Percentiles rank a stretch among this genome's conserved stretches.
These are phyloP conservation scores for Ustilago crameri DNA, from an alignment of 1,284 basidiomycete species.

Conservation along the genomic window DNA sequence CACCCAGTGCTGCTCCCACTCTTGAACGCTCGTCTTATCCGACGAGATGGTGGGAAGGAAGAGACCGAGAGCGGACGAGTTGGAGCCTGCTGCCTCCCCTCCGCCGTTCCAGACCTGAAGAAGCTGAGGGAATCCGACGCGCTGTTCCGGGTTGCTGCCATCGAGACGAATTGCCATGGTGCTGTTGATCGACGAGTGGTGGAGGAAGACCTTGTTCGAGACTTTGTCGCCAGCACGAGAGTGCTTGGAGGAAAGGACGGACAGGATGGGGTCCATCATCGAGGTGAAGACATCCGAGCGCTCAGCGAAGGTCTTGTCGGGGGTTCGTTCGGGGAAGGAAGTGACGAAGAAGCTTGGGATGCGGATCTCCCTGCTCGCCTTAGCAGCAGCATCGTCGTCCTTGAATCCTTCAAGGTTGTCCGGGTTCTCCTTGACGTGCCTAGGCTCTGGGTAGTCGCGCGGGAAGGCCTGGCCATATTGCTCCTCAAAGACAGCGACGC, in stretches of 20 bases:
- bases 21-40: slow-evolving; percentile 25
- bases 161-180: slow-evolving; percentile 35
- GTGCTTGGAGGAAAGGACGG: slow-evolving; percentile 7
- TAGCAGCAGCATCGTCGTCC: slow-evolving; percentile 23
- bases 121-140: slow-evolving; percentile 45
- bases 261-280: slow-evolving; percentile 28
- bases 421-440: slow-evolving; percentile 26
- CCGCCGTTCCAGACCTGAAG: slow-evolving; percentile 46
- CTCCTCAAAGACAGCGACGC: slow-evolving; percentile 44
- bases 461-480: slow-evolving; percentile 40
- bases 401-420: slow-evolving; percentile 28
- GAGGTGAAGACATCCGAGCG: slow-evolving; percentile 27
- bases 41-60: slow-evolving; percentile 23
- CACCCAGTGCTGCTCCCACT: slow-evolving; percentile 60
- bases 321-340: slow-evolving; percentile 33
- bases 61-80: slow-evolving; percentile 34
- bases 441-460: slow-evolving; percentile 31
- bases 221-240: slow-evolving; percentile 16
- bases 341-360: slow-evolving; percentile 51
- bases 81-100: slow-evolving; percentile 39
- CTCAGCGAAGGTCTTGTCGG: background rate
- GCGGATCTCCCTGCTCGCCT: slow-evolving; percentile 19
- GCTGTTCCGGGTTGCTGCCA: slow-evolving; percentile 29
- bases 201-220: slow-evolving; percentile 32
- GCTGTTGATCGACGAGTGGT: slow-evolving; percentile 45